Base-by-base conservation (phyloP, 1,284 basidiomycete genomes). In the Phellinidium pouzarii region DNA sequence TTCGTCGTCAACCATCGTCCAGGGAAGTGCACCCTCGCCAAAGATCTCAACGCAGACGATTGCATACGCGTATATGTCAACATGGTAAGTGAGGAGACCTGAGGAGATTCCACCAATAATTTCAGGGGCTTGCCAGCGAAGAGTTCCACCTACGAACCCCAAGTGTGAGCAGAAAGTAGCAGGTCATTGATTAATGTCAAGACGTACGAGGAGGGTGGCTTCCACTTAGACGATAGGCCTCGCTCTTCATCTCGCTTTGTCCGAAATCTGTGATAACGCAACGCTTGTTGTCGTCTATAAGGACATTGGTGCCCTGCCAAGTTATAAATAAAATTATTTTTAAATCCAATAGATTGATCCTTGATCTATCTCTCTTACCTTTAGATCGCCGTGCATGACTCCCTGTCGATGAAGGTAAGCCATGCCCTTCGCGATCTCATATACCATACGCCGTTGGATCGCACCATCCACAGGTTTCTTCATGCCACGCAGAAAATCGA, bases 261-360 rank as follows among this genome's bases (percentile, higher is more conserved):
- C 86, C 87, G 64, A 91, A 91, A 62, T 90, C 87, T 11, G 83
- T 79, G 51, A 91, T 80, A 36, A 88, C 72, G 56, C 85, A 89
- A 47, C 72, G 77, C 8, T 75, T 70, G 2, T 72, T 66, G 59
- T 87, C 82, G 59, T 83, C 78, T 8, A 91, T 79, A 3, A 91
- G 74, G 5, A 91, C 77, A 64, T 91, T 91, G 2, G 81, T 72
- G 6, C 77, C 85, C 82, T 89, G 56, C 26, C 25, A 43, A 12
- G 27, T 36, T 42, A 8, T 27, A 9, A 40, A 4, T 14, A 2
- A 27, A 31, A 6, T n/a, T n/a, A n/a, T n/a, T n/a, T n/a, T n/a
- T n/a, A n/a, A n/a, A n/a, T n/a, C n/a, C n/a, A n/a, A n/a, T n/a
- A n/a, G n/a, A n/a, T n/a, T n/a, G n/a, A n/a, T n/a, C n/a, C n/a